Percentiles rank a stretch among this genome's conserved stretches.
Evolutionary conservation across 352 stramenopile species (phyloP).

Genomic region (Globisporangium abappressorium): DNA sequence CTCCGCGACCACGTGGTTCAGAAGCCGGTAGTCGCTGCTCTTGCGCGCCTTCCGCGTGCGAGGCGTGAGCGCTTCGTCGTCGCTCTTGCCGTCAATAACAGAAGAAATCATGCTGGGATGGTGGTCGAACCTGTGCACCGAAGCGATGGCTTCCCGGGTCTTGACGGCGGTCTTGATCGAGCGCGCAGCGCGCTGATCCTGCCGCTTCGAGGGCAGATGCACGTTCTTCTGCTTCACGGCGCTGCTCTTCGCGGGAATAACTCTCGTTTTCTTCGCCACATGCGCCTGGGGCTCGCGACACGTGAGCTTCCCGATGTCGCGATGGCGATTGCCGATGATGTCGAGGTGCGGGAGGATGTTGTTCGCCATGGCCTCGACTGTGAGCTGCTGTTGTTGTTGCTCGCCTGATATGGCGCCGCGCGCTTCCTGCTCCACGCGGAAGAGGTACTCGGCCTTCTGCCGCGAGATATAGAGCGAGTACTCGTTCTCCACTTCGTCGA

Average conservation of each 20-base stretch:
- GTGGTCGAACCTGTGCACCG: slow-evolving; percentile 15
- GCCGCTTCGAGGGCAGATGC: slow-evolving; percentile 34
- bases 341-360: slow-evolving; percentile 52
- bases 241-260: slow-evolving; percentile 22
- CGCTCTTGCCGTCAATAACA: not conserved
- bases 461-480: slow-evolving; percentile 53
- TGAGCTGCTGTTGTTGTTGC: not conserved
- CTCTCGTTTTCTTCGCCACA: slow-evolving; percentile 40
- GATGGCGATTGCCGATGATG: slow-evolving; percentile 66
- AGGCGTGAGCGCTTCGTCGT: slow-evolving; percentile 18
- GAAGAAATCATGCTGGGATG: not conserved
- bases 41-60: slow-evolving; percentile 36
- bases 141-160: slow-evolving; percentile 43
- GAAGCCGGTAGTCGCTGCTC: slow-evolving; percentile 46
- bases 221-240: slow-evolving; percentile 37
- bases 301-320: slow-evolving; percentile 55
- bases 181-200: slow-evolving; percentile 55
- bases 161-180: slow-evolving; percentile 41
- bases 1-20: slow-evolving; percentile 54
- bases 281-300: slow-evolving; percentile 45
- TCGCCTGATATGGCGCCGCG: not conserved
- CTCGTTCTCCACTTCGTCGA: slow-evolving; percentile 67
- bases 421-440: slow-evolving; percentile 23
- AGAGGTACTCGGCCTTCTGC: slow-evolving; percentile 47
- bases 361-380: slow-evolving; percentile 36